These are phyloP conservation scores for Chionographis japonica DNA, from an alignment of 106 monocot species.

Conservation along the genomic window DNA sequence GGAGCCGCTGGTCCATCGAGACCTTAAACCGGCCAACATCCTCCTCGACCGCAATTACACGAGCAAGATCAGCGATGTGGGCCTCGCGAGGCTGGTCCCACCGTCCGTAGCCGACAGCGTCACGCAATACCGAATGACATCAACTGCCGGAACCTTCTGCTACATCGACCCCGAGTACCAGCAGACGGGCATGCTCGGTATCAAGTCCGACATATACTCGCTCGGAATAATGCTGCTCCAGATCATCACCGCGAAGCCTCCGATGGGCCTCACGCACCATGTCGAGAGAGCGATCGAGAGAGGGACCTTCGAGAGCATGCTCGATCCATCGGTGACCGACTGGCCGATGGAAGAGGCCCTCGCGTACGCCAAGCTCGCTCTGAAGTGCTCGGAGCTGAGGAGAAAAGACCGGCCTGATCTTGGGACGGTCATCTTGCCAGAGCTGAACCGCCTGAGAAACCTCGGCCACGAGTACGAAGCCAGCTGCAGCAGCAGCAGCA, in stretches of 20 bases:
- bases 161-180: conserved; percentile 96
- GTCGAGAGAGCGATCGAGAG: conserved; percentile 67
- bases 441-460: conserved; percentile 48
- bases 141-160: conserved; percentile 82
- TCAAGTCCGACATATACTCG: conserved; percentile 81
- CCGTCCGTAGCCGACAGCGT: conserved; percentile 58
- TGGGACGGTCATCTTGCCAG: conserved; percentile 42
- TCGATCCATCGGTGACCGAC: conserved; percentile 43
- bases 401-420: conserved; percentile 66
- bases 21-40: conserved; percentile 82
- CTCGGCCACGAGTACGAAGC: conserved; percentile 27
- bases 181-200: conserved; percentile 84
- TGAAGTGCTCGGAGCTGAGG: conserved; percentile 55
- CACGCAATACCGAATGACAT: conserved; percentile 78
- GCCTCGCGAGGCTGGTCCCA: conserved; percentile 71
- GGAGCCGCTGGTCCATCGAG: conserved; percentile 79
- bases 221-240: conserved; percentile 75
- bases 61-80: conserved; percentile 83
- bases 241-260: conserved; percentile 74
- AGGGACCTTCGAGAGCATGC: conserved; percentile 46
- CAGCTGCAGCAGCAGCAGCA: neutral
- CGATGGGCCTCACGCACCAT: conserved; percentile 79
- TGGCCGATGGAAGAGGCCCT: conserved; percentile 63
- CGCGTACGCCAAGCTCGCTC: conserved; percentile 45
- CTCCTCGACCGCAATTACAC: conserved; percentile 68